phyloP scores from a whole-genome alignment of 2,329 filamentous ascomycete species.

The Exophiala mesophila region DNA sequence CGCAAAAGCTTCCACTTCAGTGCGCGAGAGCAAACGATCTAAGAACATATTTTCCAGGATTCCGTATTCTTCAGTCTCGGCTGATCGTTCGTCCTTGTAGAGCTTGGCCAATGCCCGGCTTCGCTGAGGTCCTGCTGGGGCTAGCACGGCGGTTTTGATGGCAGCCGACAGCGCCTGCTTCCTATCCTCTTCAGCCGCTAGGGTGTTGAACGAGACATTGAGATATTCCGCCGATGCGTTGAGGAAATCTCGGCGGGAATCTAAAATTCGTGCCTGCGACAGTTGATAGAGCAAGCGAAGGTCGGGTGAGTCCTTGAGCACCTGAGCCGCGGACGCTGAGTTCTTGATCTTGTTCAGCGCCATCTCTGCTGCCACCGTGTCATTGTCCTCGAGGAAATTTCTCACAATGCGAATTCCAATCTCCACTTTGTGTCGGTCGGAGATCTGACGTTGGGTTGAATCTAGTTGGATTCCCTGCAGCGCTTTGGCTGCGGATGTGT shows the following conservation, averaged over 20 bases:
- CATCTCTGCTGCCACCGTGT: slow-evolving; percentile 75
- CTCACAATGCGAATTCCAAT: slow-evolving; percentile 93
- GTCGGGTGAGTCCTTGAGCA: slow-evolving; percentile 59
- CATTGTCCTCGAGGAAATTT: slow-evolving; percentile 89
- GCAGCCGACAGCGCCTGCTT: slow-evolving; percentile 79
- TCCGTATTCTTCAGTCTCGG: slow-evolving; percentile 69
- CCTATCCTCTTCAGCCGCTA: slow-evolving; percentile 81
- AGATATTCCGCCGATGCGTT: slow-evolving; percentile 86
- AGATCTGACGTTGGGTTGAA: slow-evolving; percentile 76
- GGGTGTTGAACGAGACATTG: slow-evolving; percentile 69
- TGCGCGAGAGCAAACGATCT: slow-evolving; percentile 71
- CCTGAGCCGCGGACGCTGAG: slow-evolving; percentile 64
- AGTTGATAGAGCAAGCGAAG: slow-evolving; percentile 81
- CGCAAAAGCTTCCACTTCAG: slow-evolving; percentile 84
- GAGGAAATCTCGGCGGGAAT: slow-evolving; percentile 84
- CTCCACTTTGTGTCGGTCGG: slow-evolving; percentile 72
- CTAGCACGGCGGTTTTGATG: slow-evolving; percentile 86
- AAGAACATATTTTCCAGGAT: slow-evolving; percentile 98
- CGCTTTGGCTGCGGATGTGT: slow-evolving; percentile 67
- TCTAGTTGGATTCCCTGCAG: slow-evolving; percentile 85
- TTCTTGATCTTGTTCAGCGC: slow-evolving; percentile 96
- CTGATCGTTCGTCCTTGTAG: slow-evolving; percentile 87
- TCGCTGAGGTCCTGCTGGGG: slow-evolving; percentile 80
- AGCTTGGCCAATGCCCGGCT: slow-evolving; percentile 74
- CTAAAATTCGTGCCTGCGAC: slow-evolving; percentile 86